A percentile compares a stretch with the other conserved stretches of the same genome.
Evolutionary conservation across 139 green algal genomes (phyloP).

Genomic region (Coccomyxa sp.): DNA sequence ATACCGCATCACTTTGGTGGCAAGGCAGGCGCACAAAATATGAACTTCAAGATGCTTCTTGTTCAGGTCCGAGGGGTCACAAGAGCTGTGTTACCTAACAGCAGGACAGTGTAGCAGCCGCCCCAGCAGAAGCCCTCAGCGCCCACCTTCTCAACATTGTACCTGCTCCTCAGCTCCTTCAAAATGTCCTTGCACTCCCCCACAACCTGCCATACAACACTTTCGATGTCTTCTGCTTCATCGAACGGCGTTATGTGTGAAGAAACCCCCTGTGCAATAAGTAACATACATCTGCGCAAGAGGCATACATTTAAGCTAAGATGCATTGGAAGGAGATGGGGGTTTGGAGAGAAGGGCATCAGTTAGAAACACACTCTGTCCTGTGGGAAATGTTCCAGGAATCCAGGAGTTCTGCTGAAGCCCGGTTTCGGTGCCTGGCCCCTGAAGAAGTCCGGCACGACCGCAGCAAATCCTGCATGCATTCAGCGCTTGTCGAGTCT

Average conservation of each 20-base stretch:
- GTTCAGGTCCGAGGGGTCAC: too few species aligned
- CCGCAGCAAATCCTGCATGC: neutral
- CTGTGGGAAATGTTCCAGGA: neutral
- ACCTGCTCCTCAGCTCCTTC: neutral
- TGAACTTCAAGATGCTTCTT: too few species aligned
- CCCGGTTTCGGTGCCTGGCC: neutral
- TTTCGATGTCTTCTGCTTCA: neutral
- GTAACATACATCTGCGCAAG: too few species aligned
- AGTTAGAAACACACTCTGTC: neutral
- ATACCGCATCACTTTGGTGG: too few species aligned
- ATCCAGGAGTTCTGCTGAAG: neutral
- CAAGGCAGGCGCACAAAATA: too few species aligned
- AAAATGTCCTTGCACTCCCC: neutral
- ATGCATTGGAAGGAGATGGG: neutral
- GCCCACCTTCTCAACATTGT: neutral
- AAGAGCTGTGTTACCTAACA: neutral
- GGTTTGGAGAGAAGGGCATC: too few species aligned
- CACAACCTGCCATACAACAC: neutral
- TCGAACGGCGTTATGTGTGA: neutral
- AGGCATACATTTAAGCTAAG: neutral
- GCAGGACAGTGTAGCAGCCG: neutral
- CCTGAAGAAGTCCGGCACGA: neutral
- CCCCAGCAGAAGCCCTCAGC: constrained; percentile 6
- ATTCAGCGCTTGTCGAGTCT: neutral
- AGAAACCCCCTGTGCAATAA: neutral